A percentile compares a stretch with the other conserved stretches of the same genome.
Evolutionary conservation across 441 rosid genomes (phyloP).

Genomic region (Brassica balearica): DNA sequence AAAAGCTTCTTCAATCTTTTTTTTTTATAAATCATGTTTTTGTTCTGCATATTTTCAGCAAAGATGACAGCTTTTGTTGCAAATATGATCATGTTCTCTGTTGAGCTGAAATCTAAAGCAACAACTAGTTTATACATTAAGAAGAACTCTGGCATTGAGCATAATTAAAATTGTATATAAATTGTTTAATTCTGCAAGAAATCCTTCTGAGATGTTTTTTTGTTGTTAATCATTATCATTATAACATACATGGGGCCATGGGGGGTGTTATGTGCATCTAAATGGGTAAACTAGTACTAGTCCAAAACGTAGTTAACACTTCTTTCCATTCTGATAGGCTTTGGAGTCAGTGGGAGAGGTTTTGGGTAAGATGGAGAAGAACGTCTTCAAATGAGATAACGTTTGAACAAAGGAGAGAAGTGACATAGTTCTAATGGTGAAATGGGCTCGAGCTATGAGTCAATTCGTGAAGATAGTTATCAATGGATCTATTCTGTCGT

Average conservation of each 20-base stretch:
- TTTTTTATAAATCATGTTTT: background rate
- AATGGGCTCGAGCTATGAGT: constrained; percentile 15
- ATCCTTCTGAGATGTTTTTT: background rate
- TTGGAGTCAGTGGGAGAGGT: constrained; percentile 15
- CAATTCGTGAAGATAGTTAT: constrained; percentile 5
- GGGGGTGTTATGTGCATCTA: background rate
- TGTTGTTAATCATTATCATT: background rate
- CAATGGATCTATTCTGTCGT: background rate
- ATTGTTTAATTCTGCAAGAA: background rate
- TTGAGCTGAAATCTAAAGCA: constrained; percentile 1
- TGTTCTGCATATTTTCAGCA: constrained; percentile 12
- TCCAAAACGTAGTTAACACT: background rate
- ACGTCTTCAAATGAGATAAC: constrained; percentile 7
- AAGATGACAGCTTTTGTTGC: background rate
- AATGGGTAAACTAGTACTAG: background rate
- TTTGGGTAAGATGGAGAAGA: constrained; percentile 18
- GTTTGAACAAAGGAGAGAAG: constrained; percentile 22
- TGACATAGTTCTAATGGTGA: constrained; percentile 8
- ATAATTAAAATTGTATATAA: background rate
- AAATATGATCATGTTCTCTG: background rate
- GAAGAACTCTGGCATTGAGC: background rate
- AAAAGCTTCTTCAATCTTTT: background rate
- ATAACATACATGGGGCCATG: no score
- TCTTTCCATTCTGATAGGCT: background rate
- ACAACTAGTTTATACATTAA: background rate